These are phyloP conservation scores for Glaciozyma martinii DNA, from an alignment of 768 basidiomycete species.

Conservation along the genomic window DNA sequence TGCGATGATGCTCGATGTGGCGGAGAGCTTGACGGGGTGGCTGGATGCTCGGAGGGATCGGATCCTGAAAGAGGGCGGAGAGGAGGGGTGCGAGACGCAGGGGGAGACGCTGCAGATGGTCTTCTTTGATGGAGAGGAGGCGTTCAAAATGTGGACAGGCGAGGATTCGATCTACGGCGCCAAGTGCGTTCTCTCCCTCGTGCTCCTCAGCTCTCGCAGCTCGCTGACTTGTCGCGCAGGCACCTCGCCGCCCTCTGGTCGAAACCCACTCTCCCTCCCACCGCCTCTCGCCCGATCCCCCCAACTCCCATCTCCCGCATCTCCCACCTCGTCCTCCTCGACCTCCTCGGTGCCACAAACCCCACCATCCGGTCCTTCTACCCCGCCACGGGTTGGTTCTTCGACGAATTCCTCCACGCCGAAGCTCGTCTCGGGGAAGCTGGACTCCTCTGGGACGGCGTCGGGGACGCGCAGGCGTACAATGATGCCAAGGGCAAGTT, in stretches of 20 bases:
- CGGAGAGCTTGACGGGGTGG: conserved; percentile 50
- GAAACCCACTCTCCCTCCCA: conserved; percentile 53
- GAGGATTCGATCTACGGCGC: conserved; percentile 93
- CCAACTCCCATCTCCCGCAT: conserved; percentile 64
- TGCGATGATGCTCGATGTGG: conserved; percentile 85
- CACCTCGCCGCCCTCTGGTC: conserved; percentile 85
- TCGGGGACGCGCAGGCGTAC: conserved; percentile 18
- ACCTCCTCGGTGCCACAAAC: conserved; percentile 70
- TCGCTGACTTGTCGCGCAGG: conserved; percentile 42
- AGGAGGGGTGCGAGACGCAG: conserved; percentile 52
- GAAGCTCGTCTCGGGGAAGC: conserved; percentile 61
- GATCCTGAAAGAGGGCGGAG: conserved; percentile 48
- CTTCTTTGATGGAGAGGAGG: conserved; percentile 98
- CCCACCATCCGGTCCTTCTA: conserved; percentile 75
- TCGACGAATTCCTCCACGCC: conserved; percentile 62
- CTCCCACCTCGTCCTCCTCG: conserved; percentile 84
- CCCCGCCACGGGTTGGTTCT: conserved; percentile 85
- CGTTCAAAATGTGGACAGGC: conserved; percentile 78
- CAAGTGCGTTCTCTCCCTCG: conserved; percentile 48
- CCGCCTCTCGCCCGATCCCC: conserved; percentile 32
- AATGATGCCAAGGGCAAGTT: conserved; percentile 29
- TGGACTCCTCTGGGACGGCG: conserved; percentile 48
- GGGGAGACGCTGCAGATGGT: conserved; percentile 83
- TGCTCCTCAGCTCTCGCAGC: background rate
- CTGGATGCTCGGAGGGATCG: conserved; percentile 54